Evolutionary conservation across 805 yeast genomes (phyloP), one percentile per base, ranked within the genome.

Genomic region (Cyberlindnera amylophila): DNA sequence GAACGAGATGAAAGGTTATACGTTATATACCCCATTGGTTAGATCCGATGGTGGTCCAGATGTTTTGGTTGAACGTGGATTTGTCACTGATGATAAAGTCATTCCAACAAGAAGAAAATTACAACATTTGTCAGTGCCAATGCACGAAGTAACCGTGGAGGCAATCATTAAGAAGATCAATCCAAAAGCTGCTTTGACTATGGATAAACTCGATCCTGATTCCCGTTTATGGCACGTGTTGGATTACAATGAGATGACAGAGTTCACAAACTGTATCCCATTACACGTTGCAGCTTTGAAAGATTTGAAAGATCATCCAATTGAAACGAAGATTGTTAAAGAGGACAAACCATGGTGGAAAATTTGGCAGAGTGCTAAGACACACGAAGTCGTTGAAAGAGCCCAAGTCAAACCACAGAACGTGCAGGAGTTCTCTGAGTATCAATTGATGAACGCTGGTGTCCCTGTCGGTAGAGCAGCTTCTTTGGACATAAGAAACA

Each of bases 391-490:
- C 36, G 31, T 17, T 37, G 16, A 32, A 41, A 9, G n/a, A 36
- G 3, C 29, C 44, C 7, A 18, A 18, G 5, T 44, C 49, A 11
- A 44, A 38, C 8, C 41, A 38, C 24, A 21, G 24, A 9, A 21
- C 54, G 10, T 56, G 60, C 32, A 64, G 23, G 81, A 75, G 46
- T 75, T 74, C 49, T 67, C 67, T 33, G 74, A 71, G 38, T 69
- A 67, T 44, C 86, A 86, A 62, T 80, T 85, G 55, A 66, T 79
- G 42, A 75, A 72, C 44, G 82, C 86, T 5, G 99, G 99, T 41
- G 91, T 91, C 6, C 99, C 99, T 10, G 61, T 93, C 10, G 99
- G 96, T 1, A 80, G 83, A 41, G 65, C 71, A 8, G 90, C 96
- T n/a, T 79, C 78, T 53, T 77, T 91, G 27, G 90, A 82, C 51